Evolutionary conservation across 2,329 filamentous ascomycete species (phyloP).

Genomic region (Tricladium varicosporioides): DNA sequence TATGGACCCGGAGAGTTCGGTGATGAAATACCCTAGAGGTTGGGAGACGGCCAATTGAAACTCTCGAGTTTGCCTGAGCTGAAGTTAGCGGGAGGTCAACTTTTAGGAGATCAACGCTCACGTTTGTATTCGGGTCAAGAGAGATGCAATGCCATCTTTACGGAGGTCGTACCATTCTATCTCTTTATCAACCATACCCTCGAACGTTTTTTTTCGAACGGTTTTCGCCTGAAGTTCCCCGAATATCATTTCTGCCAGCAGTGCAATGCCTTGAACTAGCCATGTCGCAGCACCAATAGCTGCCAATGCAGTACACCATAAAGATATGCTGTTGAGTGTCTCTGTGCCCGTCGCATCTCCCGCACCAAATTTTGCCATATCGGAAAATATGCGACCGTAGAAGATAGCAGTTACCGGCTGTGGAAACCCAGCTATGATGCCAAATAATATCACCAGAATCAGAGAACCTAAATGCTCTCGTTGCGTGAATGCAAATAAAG

Average conservation of each 20-base stretch:
- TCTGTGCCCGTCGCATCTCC: conserved; percentile 47
- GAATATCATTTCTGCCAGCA: conserved; percentile 71
- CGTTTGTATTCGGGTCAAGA: conserved; percentile 73
- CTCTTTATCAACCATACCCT: conserved; percentile 66
- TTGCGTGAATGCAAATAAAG: conserved; percentile 71
- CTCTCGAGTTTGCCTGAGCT: conserved; percentile 71
- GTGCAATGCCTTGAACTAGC: conserved; percentile 64
- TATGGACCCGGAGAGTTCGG: conserved; percentile 61
- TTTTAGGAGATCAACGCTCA: conserved; percentile 41
- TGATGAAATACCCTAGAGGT: conserved; percentile 68
- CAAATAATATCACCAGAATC: conserved; percentile 51
- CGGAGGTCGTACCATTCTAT: conserved; percentile 80
- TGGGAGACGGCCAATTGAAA: conserved; percentile 79
- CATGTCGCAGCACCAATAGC: conserved; percentile 64
- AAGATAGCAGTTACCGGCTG: conserved; percentile 67
- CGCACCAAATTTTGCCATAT: conserved; percentile 64
- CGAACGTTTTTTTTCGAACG: conserved; percentile 64
- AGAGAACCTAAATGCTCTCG: conserved; percentile 56
- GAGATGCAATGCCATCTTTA: conserved; percentile 67
- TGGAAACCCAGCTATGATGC: conserved; percentile 58
- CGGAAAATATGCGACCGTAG: conserved; percentile 72
- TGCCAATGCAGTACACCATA: conserved; percentile 61
- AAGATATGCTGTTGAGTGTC: conserved; percentile 55
- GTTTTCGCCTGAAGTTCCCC: conserved; percentile 75
- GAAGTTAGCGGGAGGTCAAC: conserved; percentile 20